Percentiles rank a stretch among this genome's conserved stretches.
Conservation (phyloP, 345 rosid genomes). For the Boechera divaricarpa region DNA sequence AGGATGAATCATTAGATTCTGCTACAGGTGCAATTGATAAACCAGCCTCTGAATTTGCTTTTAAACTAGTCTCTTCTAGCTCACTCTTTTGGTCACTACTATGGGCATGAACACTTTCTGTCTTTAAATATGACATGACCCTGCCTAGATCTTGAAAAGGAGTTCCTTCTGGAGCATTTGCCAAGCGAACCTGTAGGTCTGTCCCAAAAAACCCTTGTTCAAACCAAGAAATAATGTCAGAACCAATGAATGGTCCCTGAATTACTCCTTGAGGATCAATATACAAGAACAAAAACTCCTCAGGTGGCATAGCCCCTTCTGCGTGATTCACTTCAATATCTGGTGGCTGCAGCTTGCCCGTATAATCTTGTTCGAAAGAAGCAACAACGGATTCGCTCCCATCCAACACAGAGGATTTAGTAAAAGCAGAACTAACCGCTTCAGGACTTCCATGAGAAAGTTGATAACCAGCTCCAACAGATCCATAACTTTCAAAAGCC, state of each 20-base stretch:
- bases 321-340: conserved; percentile 30
- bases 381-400: conserved; percentile 33
- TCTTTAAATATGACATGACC: conserved; percentile 66
- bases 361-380: conserved; percentile 46
- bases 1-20: conserved; percentile 48
- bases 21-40: conserved; percentile 47
- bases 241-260: conserved; percentile 86
- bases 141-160: conserved; percentile 75
- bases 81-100: conserved; percentile 39
- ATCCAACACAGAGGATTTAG: conserved; percentile 40
- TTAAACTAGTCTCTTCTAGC: conserved; percentile 50
- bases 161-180: conserved; percentile 73
- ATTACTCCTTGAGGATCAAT: conserved; percentile 86
- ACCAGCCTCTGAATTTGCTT: conserved; percentile 50
- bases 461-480: conserved; percentile 22
- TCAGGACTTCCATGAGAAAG: conserved; percentile 39
- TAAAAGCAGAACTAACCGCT: conserved; percentile 22
- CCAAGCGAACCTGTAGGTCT: conserved; percentile 78
- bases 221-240: conserved; percentile 83
- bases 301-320: conserved; percentile 50
- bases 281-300: conserved; percentile 71
- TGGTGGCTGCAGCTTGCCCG: conserved; percentile 37
- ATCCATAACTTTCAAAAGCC: conserved; percentile 29
- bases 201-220: conserved; percentile 91
- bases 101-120: conserved; percentile 35